These are phyloP conservation scores for Thalassiosira gravida DNA, from an alignment of 352 stramenopile species.

Conservation along the genomic window DNA sequence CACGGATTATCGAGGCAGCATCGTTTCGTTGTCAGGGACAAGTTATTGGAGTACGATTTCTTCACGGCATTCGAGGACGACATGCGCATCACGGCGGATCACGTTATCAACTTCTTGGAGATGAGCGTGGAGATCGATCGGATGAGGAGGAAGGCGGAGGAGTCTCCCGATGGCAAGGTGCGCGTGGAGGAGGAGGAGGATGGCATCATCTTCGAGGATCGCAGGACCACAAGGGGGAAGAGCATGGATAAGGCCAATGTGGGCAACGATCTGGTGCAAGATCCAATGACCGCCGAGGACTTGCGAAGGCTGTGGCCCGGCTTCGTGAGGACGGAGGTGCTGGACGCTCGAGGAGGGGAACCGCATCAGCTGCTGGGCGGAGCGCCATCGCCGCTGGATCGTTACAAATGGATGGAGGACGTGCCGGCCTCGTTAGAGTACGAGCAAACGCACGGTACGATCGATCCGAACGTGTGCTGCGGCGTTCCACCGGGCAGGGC, in stretches of 20 bases:
- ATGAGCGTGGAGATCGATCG: slow-evolving; percentile 65
- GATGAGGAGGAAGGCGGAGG: slow-evolving; percentile 43
- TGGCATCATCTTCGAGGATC: no score
- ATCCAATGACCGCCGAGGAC: slow-evolving; percentile 66
- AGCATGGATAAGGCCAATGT: slow-evolving; percentile 38
- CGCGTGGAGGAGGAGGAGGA: slow-evolving; percentile 17
- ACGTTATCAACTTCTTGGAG: slow-evolving; percentile 73
- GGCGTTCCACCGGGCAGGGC: slow-evolving; percentile 20
- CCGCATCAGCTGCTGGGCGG: slow-evolving; percentile 26
- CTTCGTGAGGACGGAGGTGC: slow-evolving; percentile 73
- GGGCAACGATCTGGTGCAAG: slow-evolving; percentile 55
- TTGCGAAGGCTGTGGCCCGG: slow-evolving; percentile 70
- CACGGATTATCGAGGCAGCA: slow-evolving; percentile 73
- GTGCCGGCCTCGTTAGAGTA: slow-evolving; percentile 34
- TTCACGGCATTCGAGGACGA: slow-evolving; percentile 84
- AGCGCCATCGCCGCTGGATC: slow-evolving; percentile 6
- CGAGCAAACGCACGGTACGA: slow-evolving; percentile 36
- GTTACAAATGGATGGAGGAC: slow-evolving; percentile 38
- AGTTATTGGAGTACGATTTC: slow-evolving; percentile 77
- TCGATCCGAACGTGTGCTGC: slow-evolving; percentile 52
- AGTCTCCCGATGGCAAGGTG: slow-evolving; percentile 49
- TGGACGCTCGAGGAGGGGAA: slow-evolving; percentile 54
- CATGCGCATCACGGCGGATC: slow-evolving; percentile 74
- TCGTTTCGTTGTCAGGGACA: slow-evolving; percentile 79
- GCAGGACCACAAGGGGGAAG: neutral